Base-by-base conservation (phyloP, 495 filamentous ascomycete species). In the Daldinia concentrica region DNA sequence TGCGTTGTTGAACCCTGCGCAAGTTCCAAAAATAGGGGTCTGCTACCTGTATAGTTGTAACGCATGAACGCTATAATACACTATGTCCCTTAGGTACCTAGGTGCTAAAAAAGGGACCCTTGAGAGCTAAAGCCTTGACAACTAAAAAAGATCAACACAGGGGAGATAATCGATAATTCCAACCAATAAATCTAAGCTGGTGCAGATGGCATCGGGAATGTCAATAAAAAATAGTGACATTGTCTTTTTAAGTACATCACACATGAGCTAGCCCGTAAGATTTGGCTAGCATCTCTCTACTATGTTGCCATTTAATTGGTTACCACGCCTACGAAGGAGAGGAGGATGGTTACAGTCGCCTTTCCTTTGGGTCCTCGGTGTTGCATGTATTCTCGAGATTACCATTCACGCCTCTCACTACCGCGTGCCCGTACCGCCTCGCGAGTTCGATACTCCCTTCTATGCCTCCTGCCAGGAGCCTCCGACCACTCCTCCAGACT, bases 401-500 rank as follows among this genome's bases (percentile, higher is more conserved):
- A 54, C 60, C 68, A 30, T 73, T 12, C 81, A 83, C 39, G 62
- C 52, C 15, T 68, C 65, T 11, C 65, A 60, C n/a, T 80, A 56
- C 43, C 65, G 65, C 43, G 76, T 82, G n/a, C 75, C 63, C 7
- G 72, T 77, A 1, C 80, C 81, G 9, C 55, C 62, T 15, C 72
- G 70, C 54, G 78, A 83, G 34, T 78, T 81, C 60, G 82, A 84
- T 64, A 72, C 71, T 27, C 82, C 82, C 59, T 84, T 84, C 71
- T 74, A 79, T 60, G 72, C 71, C n/a, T 68, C 73, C 22, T 84
- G 82, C 60, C 81, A 81, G 59, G 80, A 82, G 45, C 82, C 82
- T 11, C 72, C 68, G 9, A 63, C 75, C 11, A 55, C 57, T 11
- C 64, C 64, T 22, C 64, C 64, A 4, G 62, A 90, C 30, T 88